phyloP scores from a whole-genome alignment of 2,329 filamentous ascomycete genomes.

The Diaporthe citri region DNA sequence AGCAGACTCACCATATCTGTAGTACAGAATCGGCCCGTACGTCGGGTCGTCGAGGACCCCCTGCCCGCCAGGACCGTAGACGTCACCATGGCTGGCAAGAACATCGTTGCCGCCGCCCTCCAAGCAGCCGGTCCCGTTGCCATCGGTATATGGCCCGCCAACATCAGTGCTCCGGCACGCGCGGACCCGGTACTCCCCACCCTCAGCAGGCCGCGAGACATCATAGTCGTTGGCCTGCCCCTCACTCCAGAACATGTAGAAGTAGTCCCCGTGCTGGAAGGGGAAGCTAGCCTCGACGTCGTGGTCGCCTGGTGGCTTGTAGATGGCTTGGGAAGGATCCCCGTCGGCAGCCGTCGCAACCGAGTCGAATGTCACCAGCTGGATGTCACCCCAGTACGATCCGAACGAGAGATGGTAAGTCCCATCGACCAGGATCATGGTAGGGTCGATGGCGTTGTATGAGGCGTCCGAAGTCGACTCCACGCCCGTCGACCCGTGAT shows the following conservation, averaged over 20 bases:
- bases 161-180: conserved; percentile 69
- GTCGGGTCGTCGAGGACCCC: conserved; percentile 65
- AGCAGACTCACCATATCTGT: conserved; percentile 67
- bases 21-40: conserved; percentile 70
- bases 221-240: conserved; percentile 74
- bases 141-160: conserved; percentile 69
- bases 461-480: conserved; percentile 50
- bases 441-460: conserved; percentile 69
- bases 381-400: conserved; percentile 77
- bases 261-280: conserved; percentile 67
- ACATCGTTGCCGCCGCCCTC: conserved; percentile 70
- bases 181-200: conserved; percentile 75
- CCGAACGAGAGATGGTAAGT: conserved; percentile 71
- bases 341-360: conserved; percentile 48
- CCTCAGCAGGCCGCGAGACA: conserved; percentile 60
- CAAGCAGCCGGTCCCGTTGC: conserved; percentile 65
- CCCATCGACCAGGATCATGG: conserved; percentile 60
- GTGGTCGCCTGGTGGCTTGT: conserved; percentile 62
- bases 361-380: conserved; percentile 65
- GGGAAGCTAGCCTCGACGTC: conserved; percentile 70
- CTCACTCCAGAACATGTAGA: conserved; percentile 73
- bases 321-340: conserved; percentile 61
- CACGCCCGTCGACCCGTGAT: conserved; percentile 64
- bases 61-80: conserved; percentile 75
- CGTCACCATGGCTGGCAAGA: conserved; percentile 66